Evolutionary conservation across 495 filamentous ascomycete genomes (phyloP), one percentile per base, ranked within the genome.

Genomic region (Lindgomyces ingoldianus): DNA sequence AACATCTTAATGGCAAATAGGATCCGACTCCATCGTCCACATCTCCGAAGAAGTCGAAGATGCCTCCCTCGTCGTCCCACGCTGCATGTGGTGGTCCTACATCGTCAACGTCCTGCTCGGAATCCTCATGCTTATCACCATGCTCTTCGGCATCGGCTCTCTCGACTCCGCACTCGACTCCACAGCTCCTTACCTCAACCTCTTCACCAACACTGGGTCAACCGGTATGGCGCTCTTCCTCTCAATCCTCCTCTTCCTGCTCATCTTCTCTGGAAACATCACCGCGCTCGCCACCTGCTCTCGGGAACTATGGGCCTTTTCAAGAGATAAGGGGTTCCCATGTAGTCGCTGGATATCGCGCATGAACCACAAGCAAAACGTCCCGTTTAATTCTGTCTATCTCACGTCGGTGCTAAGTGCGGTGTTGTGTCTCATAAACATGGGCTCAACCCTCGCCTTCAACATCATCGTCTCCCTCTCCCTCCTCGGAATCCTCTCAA

Each of bases 311-410:
- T 81, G 59, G 66, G 58, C 65, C 0, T 74, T 70, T 60, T 68
- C 64, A 0, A 57, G 71, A 56, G 72, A 72, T 59, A 74, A 76
- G 60, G 72, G 72, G 69, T 79, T 52, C 74, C 83, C 18, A 72
- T 83, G 56, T 73, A 75, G 44, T 64, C 76, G 53, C 67, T 82
- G 62, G 81, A 78, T 74, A 27, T 64, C 65, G 19, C 39, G 55
- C 33, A 67, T 73, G 65, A 48, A 73, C 30, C 57, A 44, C 24
- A 70, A 64, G 33, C 69, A 64, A 46, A 54, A 65, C 26, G 63
- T 74, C 18, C 75, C 75, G 1, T 66, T 74, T 57, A 72, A 77
- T 57, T 54, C 74, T 1, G 67, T 78, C 6, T 67, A 69, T 25
- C 64, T 74, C 0, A 63, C 62, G 3, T 55, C 57, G 25, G 53